Evolutionary conservation across 129 eudicot species (phyloP), one percentile per base, ranked within the genome.

Genomic region (Mikania micrantha): DNA sequence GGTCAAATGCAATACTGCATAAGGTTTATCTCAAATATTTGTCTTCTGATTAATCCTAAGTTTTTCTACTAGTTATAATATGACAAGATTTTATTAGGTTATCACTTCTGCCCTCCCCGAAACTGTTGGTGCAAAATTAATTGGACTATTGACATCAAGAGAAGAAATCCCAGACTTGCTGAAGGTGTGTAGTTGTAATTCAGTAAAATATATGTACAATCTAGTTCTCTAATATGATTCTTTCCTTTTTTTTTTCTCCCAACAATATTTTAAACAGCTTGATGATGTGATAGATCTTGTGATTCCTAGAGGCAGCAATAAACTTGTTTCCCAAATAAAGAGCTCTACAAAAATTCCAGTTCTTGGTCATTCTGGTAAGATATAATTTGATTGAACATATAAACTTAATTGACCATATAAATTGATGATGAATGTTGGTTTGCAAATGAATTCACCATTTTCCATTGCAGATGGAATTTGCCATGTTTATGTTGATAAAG

Each of bases 221-320:
- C 17, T 60, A 17, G 4, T 53, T 4, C 15, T 64, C 27, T 41
- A 9, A 63, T 48, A 3, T 48, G 44, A 32, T 59, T n/a, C n/a
- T n/a, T 29, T 25, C 48, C 11, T 35, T 0, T 58, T 25, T 53
- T 53, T 53, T 68, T 31, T 60, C 7, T 13, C 50, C 48, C 38
- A 25, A 28, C 17, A 42, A 10, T 70, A 12, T 42, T 58, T 45
- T 36, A 48, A 44, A 67, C 94, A 29, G 2, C 94, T 87, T 60
- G 96, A 91, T 80, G 94, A 91, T 71, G 96, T 88, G 63, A 4
- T 4, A 91, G 97, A 90, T 87, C 56, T 94, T 88, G 78, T 91
- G 88, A 91, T 91, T 62, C 96, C 97, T 19, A 81, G 97, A 85
- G 97, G 97, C 62, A 91, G 97, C 90, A 91, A 91, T 67, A 81